A percentile compares a stretch with the other conserved stretches of the same genome.
These are phyloP conservation scores for Ceratocystis diversiconidia DNA, from an alignment of 2,329 filamentous ascomycete genomes.

Conservation along the genomic window DNA sequence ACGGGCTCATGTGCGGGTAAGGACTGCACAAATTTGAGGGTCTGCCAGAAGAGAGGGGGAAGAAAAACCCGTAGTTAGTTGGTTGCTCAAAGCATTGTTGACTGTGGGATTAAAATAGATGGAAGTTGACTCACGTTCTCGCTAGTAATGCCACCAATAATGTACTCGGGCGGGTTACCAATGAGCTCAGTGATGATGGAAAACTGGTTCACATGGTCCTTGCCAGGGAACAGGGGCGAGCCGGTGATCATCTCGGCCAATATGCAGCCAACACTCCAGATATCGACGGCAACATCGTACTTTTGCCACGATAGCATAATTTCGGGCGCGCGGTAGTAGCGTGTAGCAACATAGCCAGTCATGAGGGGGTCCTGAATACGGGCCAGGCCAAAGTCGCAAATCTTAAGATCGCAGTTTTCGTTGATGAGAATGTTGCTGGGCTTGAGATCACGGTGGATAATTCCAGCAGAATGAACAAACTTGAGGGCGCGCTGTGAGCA, in stretches of 20 bases:
- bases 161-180: constrained; percentile 92
- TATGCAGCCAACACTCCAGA: constrained; percentile 98
- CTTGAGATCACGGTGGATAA: constrained; percentile 94
- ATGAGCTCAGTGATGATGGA: constrained; percentile 97
- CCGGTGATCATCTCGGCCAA: constrained; percentile 99
- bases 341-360: constrained; percentile 96
- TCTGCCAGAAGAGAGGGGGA: constrained; percentile 39
- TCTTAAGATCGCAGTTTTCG: constrained; percentile 98
- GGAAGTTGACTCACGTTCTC: constrained; percentile 60
- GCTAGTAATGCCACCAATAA: constrained; percentile 96
- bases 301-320: constrained; percentile 99
- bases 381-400: constrained; percentile 95
- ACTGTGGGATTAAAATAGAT: not conserved
- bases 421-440: constrained; percentile 99
- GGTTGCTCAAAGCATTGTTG: not conserved
- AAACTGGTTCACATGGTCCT: constrained; percentile 99
- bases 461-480: constrained; percentile 96
- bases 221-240: constrained; percentile 94
- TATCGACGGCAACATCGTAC: constrained; percentile 97
- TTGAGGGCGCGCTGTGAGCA: constrained; percentile 70
- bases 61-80: constrained; percentile 19
- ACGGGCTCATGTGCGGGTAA: constrained; percentile 88
- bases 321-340: constrained; percentile 96
- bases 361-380: constrained; percentile 98
- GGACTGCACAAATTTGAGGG: constrained; percentile 91